phyloP scores from a whole-genome alignment of 345 rosid species.

The Populus alba region DNA sequence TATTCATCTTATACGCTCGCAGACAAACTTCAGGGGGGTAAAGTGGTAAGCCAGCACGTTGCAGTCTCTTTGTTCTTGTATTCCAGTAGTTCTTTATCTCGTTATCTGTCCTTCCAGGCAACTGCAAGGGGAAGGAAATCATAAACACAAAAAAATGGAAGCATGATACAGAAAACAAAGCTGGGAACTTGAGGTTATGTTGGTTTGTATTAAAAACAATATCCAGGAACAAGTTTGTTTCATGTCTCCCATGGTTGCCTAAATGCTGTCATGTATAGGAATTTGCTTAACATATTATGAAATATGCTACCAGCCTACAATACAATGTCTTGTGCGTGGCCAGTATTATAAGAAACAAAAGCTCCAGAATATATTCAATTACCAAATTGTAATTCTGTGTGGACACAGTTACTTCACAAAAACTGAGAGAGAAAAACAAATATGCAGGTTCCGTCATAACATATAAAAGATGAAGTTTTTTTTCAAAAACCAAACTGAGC shows the following conservation, averaged over 20 bases:
- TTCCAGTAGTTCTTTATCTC: conserved; percentile 99
- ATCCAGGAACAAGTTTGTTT: neutral
- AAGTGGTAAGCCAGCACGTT: conserved; percentile 89
- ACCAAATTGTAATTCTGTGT: neutral
- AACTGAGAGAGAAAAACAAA: neutral
- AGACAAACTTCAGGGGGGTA: conserved; percentile 77
- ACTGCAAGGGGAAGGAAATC: conserved; percentile 34
- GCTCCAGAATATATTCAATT: neutral
- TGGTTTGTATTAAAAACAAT: neutral
- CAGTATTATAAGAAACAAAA: neutral
- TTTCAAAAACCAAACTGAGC: neutral
- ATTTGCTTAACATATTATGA: neutral
- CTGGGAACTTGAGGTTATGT: neutral
- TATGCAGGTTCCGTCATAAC: neutral
- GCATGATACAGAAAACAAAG: neutral
- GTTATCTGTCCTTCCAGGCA: conserved; percentile 98
- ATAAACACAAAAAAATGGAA: neutral
- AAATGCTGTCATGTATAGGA: neutral
- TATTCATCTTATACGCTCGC: conserved; percentile 56
- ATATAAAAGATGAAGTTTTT: neutral
- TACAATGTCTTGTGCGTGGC: neutral
- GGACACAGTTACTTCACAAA: neutral
- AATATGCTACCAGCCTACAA: neutral
- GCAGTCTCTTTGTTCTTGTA: conserved; percentile 92
- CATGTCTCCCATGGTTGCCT: neutral